Percentiles rank a stretch among this genome's conserved stretches.
Conservation (phyloP, 1,284 basidiomycete genomes). For the Ceratobasidium sp. region DNA sequence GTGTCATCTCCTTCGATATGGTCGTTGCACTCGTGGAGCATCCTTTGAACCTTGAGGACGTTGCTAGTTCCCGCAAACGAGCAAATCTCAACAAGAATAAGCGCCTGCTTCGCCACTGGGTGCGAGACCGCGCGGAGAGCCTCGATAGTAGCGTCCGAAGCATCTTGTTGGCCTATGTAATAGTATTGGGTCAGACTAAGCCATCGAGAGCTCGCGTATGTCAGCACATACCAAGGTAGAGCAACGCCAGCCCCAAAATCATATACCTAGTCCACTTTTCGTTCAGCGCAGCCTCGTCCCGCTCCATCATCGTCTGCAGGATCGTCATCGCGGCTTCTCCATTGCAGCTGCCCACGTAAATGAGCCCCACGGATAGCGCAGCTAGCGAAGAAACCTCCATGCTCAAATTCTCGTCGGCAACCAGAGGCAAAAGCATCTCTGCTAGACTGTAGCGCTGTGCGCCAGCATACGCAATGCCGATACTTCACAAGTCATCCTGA, state of each 20-base stretch:
- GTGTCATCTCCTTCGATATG: constrained; percentile 83
- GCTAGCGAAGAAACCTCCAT: constrained; percentile 92
- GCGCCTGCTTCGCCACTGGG: constrained; percentile 87
- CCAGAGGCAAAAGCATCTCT: constrained; percentile 75
- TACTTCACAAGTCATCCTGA: constrained; percentile 52
- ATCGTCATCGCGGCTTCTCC: constrained; percentile 92
- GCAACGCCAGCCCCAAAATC: constrained; percentile 85
- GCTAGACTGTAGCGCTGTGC: constrained; percentile 88
- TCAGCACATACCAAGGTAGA: constrained; percentile 78
- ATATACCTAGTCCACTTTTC: constrained; percentile 96
- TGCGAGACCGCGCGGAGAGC: constrained; percentile 96
- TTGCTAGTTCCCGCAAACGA: constrained; percentile 96
- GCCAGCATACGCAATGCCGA: constrained; percentile 94
- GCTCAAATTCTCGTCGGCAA: constrained; percentile 79
- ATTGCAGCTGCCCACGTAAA: constrained; percentile 94
- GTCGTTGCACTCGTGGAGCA: constrained; percentile 94
- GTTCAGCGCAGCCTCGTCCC: constrained; percentile 75
- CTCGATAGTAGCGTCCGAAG: constrained; percentile 93
- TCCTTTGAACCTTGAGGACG: constrained; percentile 90
- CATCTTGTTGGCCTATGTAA: constrained; percentile 79
- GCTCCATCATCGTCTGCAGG: constrained; percentile 91
- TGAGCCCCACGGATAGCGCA: constrained; percentile 89
- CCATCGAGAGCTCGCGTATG: neutral
- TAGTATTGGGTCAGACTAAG: neutral
- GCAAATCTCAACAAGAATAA: constrained; percentile 93